Percentiles rank a stretch among this genome's conserved stretches.
These are phyloP conservation scores for Eucalyptus marginata DNA, from an alignment of 345 rosid genomes.

Conservation along the genomic window DNA sequence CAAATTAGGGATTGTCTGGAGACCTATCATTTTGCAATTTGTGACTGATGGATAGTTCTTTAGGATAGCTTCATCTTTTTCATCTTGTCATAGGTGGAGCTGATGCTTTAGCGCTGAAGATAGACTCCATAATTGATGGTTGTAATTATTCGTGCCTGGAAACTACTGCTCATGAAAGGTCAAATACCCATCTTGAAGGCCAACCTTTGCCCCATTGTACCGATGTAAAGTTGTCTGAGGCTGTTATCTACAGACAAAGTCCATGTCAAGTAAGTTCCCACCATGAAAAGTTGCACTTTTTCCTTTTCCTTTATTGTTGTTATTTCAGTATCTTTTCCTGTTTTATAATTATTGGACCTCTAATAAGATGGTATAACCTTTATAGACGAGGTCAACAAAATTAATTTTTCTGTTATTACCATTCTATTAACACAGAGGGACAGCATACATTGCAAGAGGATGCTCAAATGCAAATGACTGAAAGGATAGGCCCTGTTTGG, in stretches of 20 bases:
- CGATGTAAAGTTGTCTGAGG: neutral
- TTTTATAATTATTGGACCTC: neutral
- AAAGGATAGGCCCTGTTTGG: neutral
- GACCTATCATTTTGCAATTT: neutral
- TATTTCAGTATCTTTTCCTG: neutral
- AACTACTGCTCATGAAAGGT: neutral
- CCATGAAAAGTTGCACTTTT: neutral
- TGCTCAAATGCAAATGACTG: neutral
- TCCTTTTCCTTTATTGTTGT: neutral
- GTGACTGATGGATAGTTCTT: neutral
- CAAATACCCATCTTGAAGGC: neutral
- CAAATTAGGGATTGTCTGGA: neutral
- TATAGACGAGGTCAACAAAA: neutral
- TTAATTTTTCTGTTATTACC: neutral
- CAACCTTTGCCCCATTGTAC: neutral
- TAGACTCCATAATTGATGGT: neutral
- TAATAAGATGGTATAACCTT: neutral
- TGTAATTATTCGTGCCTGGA: neutral
- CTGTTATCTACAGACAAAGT: neutral
- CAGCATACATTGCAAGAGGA: neutral
- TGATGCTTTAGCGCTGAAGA: neutral
- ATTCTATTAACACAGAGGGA: neutral
- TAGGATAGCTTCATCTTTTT: neutral
- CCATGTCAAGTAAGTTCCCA: neutral
- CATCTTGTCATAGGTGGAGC: neutral